Percentiles rank a stretch among this genome's conserved stretches.
Conservation (phyloP, 768 basidiomycete genomes). For the Russula griseocarnosa region DNA sequence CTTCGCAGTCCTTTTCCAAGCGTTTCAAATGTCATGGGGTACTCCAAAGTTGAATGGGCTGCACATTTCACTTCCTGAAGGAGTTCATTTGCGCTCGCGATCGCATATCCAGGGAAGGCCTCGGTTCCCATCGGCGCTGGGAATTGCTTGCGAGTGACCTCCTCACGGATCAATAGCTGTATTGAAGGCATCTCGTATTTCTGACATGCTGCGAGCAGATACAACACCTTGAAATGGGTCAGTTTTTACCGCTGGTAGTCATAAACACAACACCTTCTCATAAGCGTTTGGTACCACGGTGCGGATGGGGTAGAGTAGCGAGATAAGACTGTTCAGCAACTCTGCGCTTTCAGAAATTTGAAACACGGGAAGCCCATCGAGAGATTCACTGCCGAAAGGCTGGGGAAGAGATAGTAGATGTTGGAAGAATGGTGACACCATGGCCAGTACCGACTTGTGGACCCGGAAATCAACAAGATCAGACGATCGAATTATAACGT, state of each 20-base stretch:
- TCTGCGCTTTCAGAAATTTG: slow-evolving; percentile 6
- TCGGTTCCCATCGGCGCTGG: neutral
- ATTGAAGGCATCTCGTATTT: neutral
- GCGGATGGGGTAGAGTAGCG: slow-evolving; percentile 16
- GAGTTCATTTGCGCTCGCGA: neutral
- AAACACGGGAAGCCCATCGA: slow-evolving; percentile 6
- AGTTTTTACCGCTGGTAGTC: slow-evolving; percentile 10
- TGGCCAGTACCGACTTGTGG: neutral
- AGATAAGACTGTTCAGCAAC: slow-evolving; percentile 11
- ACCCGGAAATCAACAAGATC: neutral
- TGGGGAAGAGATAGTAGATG: neutral
- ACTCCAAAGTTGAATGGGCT: neutral
- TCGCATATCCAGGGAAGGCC: neutral
- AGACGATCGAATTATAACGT: neutral
- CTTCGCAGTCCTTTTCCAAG: neutral
- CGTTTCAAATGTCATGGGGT: neutral
- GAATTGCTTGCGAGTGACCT: neutral
- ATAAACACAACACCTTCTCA: slow-evolving; percentile 1
- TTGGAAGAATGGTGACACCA: neutral
- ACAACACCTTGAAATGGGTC: neutral
- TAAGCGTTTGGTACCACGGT: neutral
- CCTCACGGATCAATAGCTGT: neutral
- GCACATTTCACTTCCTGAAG: neutral
- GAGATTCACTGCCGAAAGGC: neutral
- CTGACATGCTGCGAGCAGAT: neutral